These are phyloP conservation scores for Psophocarpus tetragonolobus DNA, from an alignment of 306 rosid species.

Conservation along the genomic window DNA sequence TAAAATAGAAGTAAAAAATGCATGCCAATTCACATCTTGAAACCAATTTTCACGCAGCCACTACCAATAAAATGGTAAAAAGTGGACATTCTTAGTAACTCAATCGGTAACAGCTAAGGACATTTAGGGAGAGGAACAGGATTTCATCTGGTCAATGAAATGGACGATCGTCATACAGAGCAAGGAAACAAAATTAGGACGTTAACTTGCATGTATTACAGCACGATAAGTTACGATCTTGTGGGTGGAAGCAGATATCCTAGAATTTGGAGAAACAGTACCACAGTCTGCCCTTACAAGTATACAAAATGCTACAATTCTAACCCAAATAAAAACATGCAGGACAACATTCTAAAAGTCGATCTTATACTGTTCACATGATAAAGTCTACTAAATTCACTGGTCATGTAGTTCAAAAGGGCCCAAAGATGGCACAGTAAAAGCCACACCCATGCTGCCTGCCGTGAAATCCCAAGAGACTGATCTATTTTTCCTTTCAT, in stretches of 20 bases:
- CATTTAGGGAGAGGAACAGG: not conserved
- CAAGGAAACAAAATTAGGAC: conserved; percentile 8
- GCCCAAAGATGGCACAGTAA: conserved; percentile 32
- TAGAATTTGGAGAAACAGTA: conserved; percentile 20
- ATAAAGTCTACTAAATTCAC: conserved; percentile 31
- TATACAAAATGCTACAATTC: conserved; percentile 33
- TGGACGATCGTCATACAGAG: not conserved
- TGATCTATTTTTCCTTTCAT: conserved; percentile 31
- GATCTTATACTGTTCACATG: conserved; percentile 30
- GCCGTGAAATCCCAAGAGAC: not conserved
- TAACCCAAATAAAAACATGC: not conserved
- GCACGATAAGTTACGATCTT: conserved; percentile 26
- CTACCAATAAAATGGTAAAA: not conserved
- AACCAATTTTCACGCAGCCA: not conserved
- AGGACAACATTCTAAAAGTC: conserved; percentile 34
- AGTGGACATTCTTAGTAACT: not conserved
- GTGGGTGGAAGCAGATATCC: conserved; percentile 24
- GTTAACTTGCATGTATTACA: not conserved
- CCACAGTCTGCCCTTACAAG: conserved; percentile 11
- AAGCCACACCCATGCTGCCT: conserved; percentile 40
- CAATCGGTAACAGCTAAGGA: not conserved
- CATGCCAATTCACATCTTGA: not conserved
- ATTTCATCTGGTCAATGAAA: not conserved
- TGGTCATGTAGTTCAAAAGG: conserved; percentile 27
- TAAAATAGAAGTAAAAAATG: not conserved